These are phyloP conservation scores for Fraxinus greggii DNA, from an alignment of 305 asterid species.

Conservation along the genomic window DNA sequence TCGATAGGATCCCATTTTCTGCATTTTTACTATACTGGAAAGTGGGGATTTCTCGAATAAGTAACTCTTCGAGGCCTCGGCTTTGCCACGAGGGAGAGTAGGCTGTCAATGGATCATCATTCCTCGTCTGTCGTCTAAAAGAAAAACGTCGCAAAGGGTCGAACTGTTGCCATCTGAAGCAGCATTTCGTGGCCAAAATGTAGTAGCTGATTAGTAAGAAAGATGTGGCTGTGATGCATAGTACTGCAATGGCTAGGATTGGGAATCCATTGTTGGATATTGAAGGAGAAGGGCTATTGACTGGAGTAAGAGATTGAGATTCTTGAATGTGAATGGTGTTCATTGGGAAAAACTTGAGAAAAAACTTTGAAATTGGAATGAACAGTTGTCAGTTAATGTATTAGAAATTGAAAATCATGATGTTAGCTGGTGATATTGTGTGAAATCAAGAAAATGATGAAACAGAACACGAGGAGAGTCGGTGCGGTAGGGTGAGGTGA, in stretches of 20 bases:
- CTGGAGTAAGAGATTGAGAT: conserved; percentile 29
- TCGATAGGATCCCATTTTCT: conserved; percentile 32
- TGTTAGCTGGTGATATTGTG: conserved; percentile 14
- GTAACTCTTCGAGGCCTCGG: conserved; percentile 67
- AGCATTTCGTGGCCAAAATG: conserved; percentile 63
- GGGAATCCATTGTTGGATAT: conserved; percentile 57
- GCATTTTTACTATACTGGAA: conserved; percentile 40
- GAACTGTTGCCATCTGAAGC: conserved; percentile 65
- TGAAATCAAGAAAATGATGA: conserved; percentile 21
- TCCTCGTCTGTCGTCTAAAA: conserved; percentile 21
- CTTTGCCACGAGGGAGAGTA: conserved; percentile 57
- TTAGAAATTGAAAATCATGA: conserved; percentile 25
- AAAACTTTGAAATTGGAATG: background rate
- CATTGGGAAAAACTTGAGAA: background rate
- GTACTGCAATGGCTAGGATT: conserved; percentile 54
- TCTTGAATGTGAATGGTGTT: conserved; percentile 19
- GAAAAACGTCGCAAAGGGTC: conserved; percentile 62
- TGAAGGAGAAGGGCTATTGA: conserved; percentile 22
- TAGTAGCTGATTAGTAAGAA: conserved; percentile 65
- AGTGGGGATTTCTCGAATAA: conserved; percentile 67
- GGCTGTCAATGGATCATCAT: conserved; percentile 40
- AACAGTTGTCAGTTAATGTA: conserved; percentile 30
- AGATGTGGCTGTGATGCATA: conserved; percentile 66
- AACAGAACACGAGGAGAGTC: conserved; percentile 19
- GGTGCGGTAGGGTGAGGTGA: background rate